Evolutionary conservation across 371 early-diverging fungal species (phyloP).

Genomic region (Mortierella sp.): DNA sequence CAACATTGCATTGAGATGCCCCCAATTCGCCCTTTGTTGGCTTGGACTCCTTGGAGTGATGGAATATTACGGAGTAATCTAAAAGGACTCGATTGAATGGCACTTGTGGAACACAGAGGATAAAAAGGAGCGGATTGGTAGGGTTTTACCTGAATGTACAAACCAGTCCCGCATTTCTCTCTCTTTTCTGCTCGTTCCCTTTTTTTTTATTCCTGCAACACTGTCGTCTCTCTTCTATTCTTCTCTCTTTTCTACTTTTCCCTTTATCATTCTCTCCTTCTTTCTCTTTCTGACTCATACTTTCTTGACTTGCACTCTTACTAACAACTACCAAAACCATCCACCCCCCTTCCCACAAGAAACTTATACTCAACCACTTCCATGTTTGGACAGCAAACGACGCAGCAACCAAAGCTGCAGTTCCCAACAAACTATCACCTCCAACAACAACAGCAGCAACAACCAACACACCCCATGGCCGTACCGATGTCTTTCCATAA

Average conservation of each 20-base stretch:
- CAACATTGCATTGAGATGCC: neutral
- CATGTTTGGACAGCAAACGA: slow-evolving; percentile 38
- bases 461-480: slow-evolving; percentile 29
- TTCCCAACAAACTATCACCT: slow-evolving; percentile 50
- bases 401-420: slow-evolving; percentile 27
- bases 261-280: neutral
- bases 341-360: neutral
- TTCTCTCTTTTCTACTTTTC: neutral
- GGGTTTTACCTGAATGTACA: neutral
- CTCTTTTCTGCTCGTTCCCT: slow-evolving; percentile 1
- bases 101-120: neutral
- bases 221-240: neutral
- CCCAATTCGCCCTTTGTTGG: neutral
- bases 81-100: too few species aligned
- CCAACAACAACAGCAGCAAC: slow-evolving; percentile 45
- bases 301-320: too few species aligned
- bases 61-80: neutral
- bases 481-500: slow-evolving; percentile 48
- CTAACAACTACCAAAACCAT: neutral
- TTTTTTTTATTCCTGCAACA: neutral
- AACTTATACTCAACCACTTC: neutral
- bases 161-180: neutral
- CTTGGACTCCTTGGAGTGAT: neutral
- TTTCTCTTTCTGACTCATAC: too few species aligned
- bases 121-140: neutral